These are phyloP conservation scores for Fusarium hainanense DNA, from an alignment of 2,329 filamentous ascomycete species.

Conservation along the genomic window DNA sequence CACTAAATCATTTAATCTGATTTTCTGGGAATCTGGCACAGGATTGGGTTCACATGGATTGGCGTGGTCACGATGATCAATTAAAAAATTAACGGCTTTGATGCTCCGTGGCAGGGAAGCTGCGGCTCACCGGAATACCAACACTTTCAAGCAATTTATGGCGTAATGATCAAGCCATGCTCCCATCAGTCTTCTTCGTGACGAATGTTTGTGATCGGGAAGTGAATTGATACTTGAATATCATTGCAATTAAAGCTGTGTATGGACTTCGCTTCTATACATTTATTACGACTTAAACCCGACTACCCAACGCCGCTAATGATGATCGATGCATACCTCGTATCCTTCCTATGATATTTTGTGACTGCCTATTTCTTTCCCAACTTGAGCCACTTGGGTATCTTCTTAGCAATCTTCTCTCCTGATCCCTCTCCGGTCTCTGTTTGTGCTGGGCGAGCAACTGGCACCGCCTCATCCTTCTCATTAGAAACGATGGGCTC, in stretches of 20 bases:
- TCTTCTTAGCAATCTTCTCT: conserved; percentile 76
- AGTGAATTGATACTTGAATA: not conserved
- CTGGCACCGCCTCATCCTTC: conserved; percentile 44
- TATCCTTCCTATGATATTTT: not conserved
- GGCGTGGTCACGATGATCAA: conserved; percentile 52
- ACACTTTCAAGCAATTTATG: conserved; percentile 45
- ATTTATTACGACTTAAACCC: not conserved
- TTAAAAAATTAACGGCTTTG: conserved; percentile 48
- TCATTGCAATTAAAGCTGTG: not conserved
- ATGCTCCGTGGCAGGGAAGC: conserved; percentile 48
- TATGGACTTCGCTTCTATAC: not conserved
- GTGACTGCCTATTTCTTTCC: conserved; percentile 70
- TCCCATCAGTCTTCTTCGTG: conserved; percentile 3
- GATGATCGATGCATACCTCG: conserved; percentile 8
- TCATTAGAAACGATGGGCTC: conserved; percentile 61
- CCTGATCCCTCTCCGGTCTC: conserved; percentile 54
- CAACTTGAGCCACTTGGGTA: conserved; percentile 79
- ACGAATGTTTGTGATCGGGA: not conserved
- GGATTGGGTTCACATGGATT: conserved; percentile 50
- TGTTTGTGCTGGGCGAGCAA: conserved; percentile 45
- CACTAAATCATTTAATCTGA: conserved; percentile 61
- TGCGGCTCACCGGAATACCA: conserved; percentile 53
- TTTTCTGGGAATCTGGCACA: conserved; percentile 46
- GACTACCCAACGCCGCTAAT: conserved; percentile 31
- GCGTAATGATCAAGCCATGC: conserved; percentile 41